Conservation (phyloP, 768 basidiomycete species). For the Pleurotus djamor region DNA sequence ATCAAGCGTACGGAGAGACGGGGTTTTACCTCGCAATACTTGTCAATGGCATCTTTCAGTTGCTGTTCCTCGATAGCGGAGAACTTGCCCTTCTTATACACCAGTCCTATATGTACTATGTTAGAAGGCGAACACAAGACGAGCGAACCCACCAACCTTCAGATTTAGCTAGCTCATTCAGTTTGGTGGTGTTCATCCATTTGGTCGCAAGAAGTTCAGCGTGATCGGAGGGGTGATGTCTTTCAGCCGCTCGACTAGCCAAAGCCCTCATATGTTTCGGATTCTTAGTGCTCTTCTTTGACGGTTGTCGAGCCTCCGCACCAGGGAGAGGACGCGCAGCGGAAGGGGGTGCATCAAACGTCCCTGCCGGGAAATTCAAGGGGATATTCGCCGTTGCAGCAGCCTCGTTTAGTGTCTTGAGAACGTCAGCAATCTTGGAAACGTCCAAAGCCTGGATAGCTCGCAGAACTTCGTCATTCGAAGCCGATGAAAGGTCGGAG, state of each 20-base stretch:
- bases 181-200: slow-evolving; percentile 71
- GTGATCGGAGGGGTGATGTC: slow-evolving; percentile 50
- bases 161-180: slow-evolving; percentile 64
- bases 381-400: slow-evolving; percentile 40
- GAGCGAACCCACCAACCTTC: slow-evolving; percentile 44
- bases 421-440: slow-evolving; percentile 63
- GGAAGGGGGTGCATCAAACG: slow-evolving; percentile 18
- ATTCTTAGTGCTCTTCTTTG: slow-evolving; percentile 4
- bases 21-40: slow-evolving; percentile 49
- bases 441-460: slow-evolving; percentile 73
- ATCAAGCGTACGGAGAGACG: not conserved
- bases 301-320: slow-evolving; percentile 28
- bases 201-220: slow-evolving; percentile 72
- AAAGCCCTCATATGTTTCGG: slow-evolving; percentile 4
- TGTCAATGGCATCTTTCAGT: slow-evolving; percentile 60
- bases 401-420: slow-evolving; percentile 64
- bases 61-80: slow-evolving; percentile 75
- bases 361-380: slow-evolving; percentile 19
- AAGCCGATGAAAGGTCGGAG: slow-evolving; percentile 42
- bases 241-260: slow-evolving; percentile 20
- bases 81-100: slow-evolving; percentile 88
- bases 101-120: slow-evolving; percentile 50
- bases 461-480: slow-evolving; percentile 73
- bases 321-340: slow-evolving; percentile 36
- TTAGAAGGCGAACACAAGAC: not conserved